Percentiles rank a stretch among this genome's conserved stretches.
Conservation (phyloP, 306 rosid genomes). For the Ammopiptanthus mongolicus region DNA sequence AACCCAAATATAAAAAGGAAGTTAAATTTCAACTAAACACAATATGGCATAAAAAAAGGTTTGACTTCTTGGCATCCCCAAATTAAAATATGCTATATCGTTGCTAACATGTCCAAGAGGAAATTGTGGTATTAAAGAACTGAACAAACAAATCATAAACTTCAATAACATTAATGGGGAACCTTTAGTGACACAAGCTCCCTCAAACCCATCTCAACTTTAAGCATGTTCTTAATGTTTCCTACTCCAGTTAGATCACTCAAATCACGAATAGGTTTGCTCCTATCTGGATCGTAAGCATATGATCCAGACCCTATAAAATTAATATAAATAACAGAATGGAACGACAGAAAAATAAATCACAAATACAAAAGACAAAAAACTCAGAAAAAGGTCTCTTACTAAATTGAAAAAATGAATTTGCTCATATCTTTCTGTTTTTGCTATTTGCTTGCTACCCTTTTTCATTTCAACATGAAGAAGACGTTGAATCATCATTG, state of each 20-base stretch:
- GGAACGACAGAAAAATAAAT: too few relatives aligned
- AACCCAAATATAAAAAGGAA: not conserved
- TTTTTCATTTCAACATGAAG: too few relatives aligned
- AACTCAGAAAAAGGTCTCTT: too few relatives aligned
- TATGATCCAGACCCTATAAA: slow-evolving; percentile 40
- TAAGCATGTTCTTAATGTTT: too few relatives aligned
- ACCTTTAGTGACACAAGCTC: slow-evolving; percentile 85
- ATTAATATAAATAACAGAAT: too few relatives aligned
- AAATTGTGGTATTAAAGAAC: not conserved
- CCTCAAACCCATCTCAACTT: too few relatives aligned
- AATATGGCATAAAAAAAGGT: not conserved
- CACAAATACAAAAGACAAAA: too few relatives aligned
- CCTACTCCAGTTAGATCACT: slow-evolving; percentile 91
- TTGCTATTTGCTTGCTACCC: too few relatives aligned
- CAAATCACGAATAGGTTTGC: slow-evolving; percentile 59
- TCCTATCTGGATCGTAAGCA: slow-evolving; percentile 58
- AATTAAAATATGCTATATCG: not conserved
- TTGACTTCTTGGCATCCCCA: not conserved
- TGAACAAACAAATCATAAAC: not conserved
- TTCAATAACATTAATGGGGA: slow-evolving; percentile 7
- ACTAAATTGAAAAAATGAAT: too few relatives aligned
- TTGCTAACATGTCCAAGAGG: not conserved
- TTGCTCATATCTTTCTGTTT: too few relatives aligned
- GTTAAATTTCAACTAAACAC: not conserved
- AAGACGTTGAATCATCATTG: too few relatives aligned